These are phyloP conservation scores for Emergomyces pasteurianus DNA, from an alignment of 2,329 filamentous ascomycete genomes.

Conservation along the genomic window DNA sequence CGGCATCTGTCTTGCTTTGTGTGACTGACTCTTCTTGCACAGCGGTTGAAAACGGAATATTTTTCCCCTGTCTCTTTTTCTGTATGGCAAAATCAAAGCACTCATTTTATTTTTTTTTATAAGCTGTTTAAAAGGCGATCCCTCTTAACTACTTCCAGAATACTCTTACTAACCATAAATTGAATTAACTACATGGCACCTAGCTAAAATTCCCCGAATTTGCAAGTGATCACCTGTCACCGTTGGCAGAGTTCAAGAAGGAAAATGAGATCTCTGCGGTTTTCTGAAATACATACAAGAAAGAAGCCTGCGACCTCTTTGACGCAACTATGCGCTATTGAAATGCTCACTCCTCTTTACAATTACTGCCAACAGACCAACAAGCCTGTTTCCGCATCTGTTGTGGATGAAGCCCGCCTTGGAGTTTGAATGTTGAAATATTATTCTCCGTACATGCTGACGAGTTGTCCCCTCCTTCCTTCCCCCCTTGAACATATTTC, in stretches of 20 bases:
- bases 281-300: too few relatives aligned
- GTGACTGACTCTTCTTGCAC: not conserved
- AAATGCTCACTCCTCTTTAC: too few relatives aligned
- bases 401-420: not conserved
- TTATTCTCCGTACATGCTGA: not conserved
- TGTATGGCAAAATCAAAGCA: not conserved
- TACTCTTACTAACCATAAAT: not conserved
- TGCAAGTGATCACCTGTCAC: too few relatives aligned
- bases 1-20: not conserved
- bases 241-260: too few relatives aligned
- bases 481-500: not conserved
- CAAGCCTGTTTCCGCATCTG: too few relatives aligned
- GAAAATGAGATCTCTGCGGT: too few relatives aligned
- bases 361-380: too few relatives aligned
- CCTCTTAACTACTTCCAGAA: not conserved
- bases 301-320: too few relatives aligned
- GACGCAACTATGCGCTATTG: too few relatives aligned
- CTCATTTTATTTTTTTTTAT: not conserved
- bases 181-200: not conserved
- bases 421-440: not conserved
- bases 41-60: not conserved
- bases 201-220: too few relatives aligned
- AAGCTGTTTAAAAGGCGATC: not conserved
- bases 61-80: not conserved
- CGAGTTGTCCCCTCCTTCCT: not conserved